phyloP scores from a whole-genome alignment of 1,284 basidiomycete species.

The Cerioporus squamosus region DNA sequence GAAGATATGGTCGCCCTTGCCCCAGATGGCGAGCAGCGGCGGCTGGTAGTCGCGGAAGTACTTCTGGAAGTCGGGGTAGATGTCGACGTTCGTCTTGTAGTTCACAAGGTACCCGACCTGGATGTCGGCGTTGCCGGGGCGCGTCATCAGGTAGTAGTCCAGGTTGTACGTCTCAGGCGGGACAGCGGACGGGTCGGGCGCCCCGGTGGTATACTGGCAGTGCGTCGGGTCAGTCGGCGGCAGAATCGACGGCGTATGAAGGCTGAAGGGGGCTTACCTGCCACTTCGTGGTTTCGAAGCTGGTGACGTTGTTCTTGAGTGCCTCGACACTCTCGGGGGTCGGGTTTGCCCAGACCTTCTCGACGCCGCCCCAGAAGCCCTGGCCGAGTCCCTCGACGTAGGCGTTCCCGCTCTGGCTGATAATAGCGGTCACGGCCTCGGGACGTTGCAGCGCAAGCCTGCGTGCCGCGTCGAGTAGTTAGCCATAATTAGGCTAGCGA shows the following conservation, averaged over 20 bases:
- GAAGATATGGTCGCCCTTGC: slow-evolving; percentile 49
- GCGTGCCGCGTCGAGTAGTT: background rate
- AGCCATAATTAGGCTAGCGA: slow-evolving; percentile 8
- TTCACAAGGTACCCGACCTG: slow-evolving; percentile 50
- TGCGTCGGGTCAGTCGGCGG: no score
- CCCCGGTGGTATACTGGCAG: slow-evolving; percentile 40
- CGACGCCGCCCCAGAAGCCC: slow-evolving; percentile 43
- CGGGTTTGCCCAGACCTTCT: slow-evolving; percentile 40
- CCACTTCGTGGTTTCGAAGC: slow-evolving; percentile 38
- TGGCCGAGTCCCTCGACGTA: slow-evolving; percentile 48
- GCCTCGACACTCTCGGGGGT: slow-evolving; percentile 31
- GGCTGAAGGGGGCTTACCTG: slow-evolving; percentile 27
- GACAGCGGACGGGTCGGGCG: slow-evolving; percentile 37
- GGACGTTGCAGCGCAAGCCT: slow-evolving; percentile 50
- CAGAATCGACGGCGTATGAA: background rate
- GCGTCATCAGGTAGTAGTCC: slow-evolving; percentile 44
- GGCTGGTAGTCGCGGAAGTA: slow-evolving; percentile 45
- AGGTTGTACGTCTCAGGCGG: slow-evolving; percentile 44
- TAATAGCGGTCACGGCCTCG: slow-evolving; percentile 45
- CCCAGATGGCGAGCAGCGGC: slow-evolving; percentile 52
- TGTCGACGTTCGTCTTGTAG: slow-evolving; percentile 45
- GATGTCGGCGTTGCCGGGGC: slow-evolving; percentile 42
- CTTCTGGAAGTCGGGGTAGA: slow-evolving; percentile 50
- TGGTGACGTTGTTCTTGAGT: slow-evolving; percentile 26
- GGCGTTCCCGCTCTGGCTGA: slow-evolving; percentile 54